These are phyloP conservation scores for Kodamaea sp. DNA, from an alignment of 1,139 yeast species.

Conservation along the genomic window DNA sequence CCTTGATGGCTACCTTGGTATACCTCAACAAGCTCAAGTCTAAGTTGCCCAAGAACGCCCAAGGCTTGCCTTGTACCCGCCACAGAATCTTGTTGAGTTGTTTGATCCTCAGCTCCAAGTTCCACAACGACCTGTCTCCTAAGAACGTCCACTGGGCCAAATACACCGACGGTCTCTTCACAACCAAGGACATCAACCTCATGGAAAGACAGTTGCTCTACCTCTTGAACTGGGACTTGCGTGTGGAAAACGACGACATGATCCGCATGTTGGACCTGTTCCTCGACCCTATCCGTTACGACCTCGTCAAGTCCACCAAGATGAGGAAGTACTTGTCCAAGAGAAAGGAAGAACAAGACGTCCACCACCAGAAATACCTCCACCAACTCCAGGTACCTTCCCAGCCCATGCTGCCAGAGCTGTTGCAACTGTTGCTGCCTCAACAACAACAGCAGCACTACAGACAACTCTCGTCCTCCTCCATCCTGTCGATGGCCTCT, in stretches of 20 bases:
- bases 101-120: conserved; percentile 69
- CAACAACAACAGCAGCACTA: conserved; percentile 18
- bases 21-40: conserved; percentile 61
- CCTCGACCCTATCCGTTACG: conserved; percentile 64
- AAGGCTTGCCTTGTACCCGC: conserved; percentile 75
- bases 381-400: conserved; percentile 3
- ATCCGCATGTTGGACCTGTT: conserved; percentile 47
- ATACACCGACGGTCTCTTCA: conserved; percentile 72
- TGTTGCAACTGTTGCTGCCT: conserved; percentile 4
- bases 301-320: conserved; percentile 46
- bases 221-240: conserved; percentile 69
- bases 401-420: neutral
- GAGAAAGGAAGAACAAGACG: conserved; percentile 7
- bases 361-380: conserved; percentile 2
- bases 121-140: conserved; percentile 76
- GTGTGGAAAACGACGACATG: conserved; percentile 57
- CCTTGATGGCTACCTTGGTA: conserved; percentile 70
- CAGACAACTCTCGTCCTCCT: conserved; percentile 32
- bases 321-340: conserved; percentile 37
- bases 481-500: conserved; percentile 24
- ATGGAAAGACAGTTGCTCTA: conserved; percentile 78
- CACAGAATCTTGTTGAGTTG: conserved; percentile 77
- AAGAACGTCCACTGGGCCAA: conserved; percentile 77
- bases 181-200: conserved; percentile 66
- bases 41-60: conserved; percentile 67